phyloP scores from a whole-genome alignment of 768 basidiomycete genomes.

The Lentinus tigrinus region DNA sequence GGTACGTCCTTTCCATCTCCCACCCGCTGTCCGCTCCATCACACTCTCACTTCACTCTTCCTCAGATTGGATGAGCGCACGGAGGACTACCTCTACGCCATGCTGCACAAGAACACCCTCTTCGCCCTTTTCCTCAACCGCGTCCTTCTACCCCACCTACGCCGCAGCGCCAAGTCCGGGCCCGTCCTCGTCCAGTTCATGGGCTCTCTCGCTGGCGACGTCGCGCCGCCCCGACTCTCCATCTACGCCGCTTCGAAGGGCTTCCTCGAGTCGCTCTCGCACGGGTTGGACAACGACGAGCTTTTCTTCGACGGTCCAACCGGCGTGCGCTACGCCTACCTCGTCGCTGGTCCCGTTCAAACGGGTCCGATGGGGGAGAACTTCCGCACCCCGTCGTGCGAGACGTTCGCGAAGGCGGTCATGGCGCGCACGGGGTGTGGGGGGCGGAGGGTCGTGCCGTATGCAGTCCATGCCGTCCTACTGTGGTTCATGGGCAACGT shows the following conservation, averaged over 20 bases:
- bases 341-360: slow-evolving; percentile 23
- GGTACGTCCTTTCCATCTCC: slow-evolving; percentile 8
- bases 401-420: slow-evolving; percentile 20
- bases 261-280: slow-evolving; percentile 23
- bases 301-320: slow-evolving; percentile 13
- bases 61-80: slow-evolving; percentile 22
- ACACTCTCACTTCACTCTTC: neutral
- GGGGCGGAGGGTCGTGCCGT: slow-evolving; percentile 17
- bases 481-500: slow-evolving; percentile 1
- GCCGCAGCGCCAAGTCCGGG: slow-evolving; percentile 17
- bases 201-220: slow-evolving; percentile 22
- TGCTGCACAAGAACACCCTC: slow-evolving; percentile 20
- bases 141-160: slow-evolving; percentile 28
- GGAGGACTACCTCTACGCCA: slow-evolving; percentile 15
- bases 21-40: neutral
- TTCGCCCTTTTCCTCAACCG: slow-evolving; percentile 29
- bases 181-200: slow-evolving; percentile 26
- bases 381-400: slow-evolving; percentile 16
- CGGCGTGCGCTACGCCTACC: slow-evolving; percentile 24
- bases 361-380: slow-evolving; percentile 10
- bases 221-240: slow-evolving; percentile 22
- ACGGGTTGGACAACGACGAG: slow-evolving; percentile 25
- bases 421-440: slow-evolving; percentile 25
- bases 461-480: slow-evolving; percentile 19
- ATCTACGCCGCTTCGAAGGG: slow-evolving; percentile 26